Conservation (phyloP, 352 stramenopile species). For the Globisporangium mamillatum region DNA sequence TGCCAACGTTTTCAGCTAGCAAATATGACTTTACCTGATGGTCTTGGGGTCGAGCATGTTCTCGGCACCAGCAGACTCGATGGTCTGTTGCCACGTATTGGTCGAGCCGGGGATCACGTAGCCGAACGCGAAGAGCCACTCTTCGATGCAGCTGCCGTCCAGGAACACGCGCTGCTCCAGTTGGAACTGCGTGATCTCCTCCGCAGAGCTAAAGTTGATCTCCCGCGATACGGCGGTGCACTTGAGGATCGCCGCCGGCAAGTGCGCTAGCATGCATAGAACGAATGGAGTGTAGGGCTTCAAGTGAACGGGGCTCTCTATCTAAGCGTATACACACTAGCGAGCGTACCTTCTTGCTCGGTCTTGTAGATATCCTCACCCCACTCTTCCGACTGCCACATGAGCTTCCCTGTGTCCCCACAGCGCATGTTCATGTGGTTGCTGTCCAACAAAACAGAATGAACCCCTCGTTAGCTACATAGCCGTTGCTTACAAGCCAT, state of each 20-base stretch:
- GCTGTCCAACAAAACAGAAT: slow-evolving; percentile 22
- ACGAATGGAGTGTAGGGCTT: no score
- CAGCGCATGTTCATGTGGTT: slow-evolving; percentile 91
- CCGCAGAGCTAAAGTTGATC: slow-evolving; percentile 91
- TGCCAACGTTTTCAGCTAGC: no score
- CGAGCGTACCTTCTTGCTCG: slow-evolving; percentile 64
- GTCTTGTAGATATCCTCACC: slow-evolving; percentile 58
- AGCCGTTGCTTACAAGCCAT: not conserved
- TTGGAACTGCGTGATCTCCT: slow-evolving; percentile 90
- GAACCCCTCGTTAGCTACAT: not conserved
- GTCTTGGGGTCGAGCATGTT: slow-evolving; percentile 87
- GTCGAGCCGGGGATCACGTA: slow-evolving; percentile 95
- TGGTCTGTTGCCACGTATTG: slow-evolving; percentile 96
- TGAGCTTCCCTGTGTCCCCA: slow-evolving; percentile 67
- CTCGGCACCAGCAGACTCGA: slow-evolving; percentile 84
- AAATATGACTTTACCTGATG: slow-evolving; percentile 52
- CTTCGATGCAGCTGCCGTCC: slow-evolving; percentile 89
- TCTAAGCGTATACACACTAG: not conserved
- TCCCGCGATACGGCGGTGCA: slow-evolving; percentile 90
- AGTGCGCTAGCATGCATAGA: slow-evolving; percentile 29
- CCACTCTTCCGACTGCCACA: slow-evolving; percentile 87
- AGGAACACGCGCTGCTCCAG: slow-evolving; percentile 92
- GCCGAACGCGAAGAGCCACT: slow-evolving; percentile 95
- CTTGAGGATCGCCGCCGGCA: slow-evolving; percentile 87
- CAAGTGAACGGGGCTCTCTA: not conserved